These are phyloP conservation scores for Intubia oerlemansii DNA, from an alignment of 2,329 filamentous ascomycete species.

Conservation along the genomic window DNA sequence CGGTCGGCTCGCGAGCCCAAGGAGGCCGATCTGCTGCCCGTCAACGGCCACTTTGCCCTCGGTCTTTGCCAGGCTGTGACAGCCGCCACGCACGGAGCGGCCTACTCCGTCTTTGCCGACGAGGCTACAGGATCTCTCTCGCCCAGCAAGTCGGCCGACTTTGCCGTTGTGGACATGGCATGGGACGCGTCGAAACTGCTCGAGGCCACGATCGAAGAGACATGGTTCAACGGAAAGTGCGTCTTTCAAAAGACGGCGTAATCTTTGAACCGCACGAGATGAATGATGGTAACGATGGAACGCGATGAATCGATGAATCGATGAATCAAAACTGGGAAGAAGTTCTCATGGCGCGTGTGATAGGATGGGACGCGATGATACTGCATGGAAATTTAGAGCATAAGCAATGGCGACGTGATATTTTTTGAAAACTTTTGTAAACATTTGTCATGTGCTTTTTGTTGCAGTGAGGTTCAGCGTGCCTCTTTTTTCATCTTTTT, in stretches of 20 bases:
- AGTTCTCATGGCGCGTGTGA: too few species aligned
- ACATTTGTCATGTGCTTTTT: too few species aligned
- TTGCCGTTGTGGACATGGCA: slow-evolving; percentile 29
- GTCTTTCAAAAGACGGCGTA: neutral
- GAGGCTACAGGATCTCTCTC: slow-evolving; percentile 28
- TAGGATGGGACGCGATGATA: too few species aligned
- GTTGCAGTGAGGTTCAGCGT: too few species aligned
- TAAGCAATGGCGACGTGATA: too few species aligned
- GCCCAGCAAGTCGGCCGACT: slow-evolving; percentile 32
- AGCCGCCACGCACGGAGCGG: slow-evolving; percentile 31
- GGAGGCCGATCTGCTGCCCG: slow-evolving; percentile 13
- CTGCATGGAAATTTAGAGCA: too few species aligned
- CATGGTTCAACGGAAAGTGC: slow-evolving; percentile 22
- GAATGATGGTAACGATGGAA: too few species aligned
- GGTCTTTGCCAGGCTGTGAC: slow-evolving; percentile 29
- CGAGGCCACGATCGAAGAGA: slow-evolving; percentile 23
- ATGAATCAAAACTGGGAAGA: too few species aligned
- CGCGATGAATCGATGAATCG: too few species aligned
- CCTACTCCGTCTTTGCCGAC: slow-evolving; percentile 37
- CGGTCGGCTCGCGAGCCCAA: slow-evolving; percentile 28
- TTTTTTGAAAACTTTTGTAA: too few species aligned
- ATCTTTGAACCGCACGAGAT: neutral
- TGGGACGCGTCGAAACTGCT: slow-evolving; percentile 25
- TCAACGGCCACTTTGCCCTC: slow-evolving; percentile 32
- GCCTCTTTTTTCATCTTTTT: too few species aligned